A percentile compares a stretch with the other conserved stretches of the same genome.
Evolutionary conservation across 2,329 filamentous ascomycete species (phyloP).

Genomic region (Curvularia sp.): DNA sequence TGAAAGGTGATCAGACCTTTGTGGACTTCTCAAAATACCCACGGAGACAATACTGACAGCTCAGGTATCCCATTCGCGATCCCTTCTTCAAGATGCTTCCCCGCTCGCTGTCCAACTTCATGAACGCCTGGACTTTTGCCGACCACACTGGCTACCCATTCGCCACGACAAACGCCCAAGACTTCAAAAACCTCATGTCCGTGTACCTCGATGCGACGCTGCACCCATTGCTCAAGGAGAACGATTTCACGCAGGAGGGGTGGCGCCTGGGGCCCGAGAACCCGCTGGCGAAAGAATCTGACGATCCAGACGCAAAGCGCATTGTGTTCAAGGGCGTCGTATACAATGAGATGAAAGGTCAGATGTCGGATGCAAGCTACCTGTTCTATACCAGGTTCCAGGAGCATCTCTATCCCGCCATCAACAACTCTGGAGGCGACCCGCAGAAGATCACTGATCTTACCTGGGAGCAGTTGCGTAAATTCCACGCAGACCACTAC

Average conservation of each 20-base stretch:
- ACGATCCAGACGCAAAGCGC: conserved; percentile 64
- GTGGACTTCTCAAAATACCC: too few species aligned
- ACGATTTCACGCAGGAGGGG: conserved; percentile 94
- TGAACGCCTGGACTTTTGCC: conserved; percentile 97
- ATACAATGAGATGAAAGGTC: conserved; percentile 99
- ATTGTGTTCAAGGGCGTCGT: conserved; percentile 97
- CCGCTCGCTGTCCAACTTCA: conserved; percentile 97
- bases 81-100: conserved; percentile 99
- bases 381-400: conserved; percentile 95
- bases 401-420: conserved; percentile 89
- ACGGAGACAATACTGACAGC: conserved; percentile 15
- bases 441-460: conserved; percentile 95
- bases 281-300: conserved; percentile 60
- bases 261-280: conserved; percentile 97
- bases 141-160: conserved; percentile 99
- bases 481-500: conserved; percentile 92
- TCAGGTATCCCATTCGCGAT: conserved; percentile 92
- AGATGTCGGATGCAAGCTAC: conserved; percentile 97
- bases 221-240: conserved; percentile 84
- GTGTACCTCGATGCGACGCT: conserved; percentile 96
- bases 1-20: conserved; percentile 69
- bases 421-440: conserved; percentile 97
- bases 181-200: conserved; percentile 94
- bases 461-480: conserved; percentile 85
- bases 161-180: conserved; percentile 92